Conservation (phyloP, 192 early-diverging fungal genomes). For the Backusella macrospora region DNA sequence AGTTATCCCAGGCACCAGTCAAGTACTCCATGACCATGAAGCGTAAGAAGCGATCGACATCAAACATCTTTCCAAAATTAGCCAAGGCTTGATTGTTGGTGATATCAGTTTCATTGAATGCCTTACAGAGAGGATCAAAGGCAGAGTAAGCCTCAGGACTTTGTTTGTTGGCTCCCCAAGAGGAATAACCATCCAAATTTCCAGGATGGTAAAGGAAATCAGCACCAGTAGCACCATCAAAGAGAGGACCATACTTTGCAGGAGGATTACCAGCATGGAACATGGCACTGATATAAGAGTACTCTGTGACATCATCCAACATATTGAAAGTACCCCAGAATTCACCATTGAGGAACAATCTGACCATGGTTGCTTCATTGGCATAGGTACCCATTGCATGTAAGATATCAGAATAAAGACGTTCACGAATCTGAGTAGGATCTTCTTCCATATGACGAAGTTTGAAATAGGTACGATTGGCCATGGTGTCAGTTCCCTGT, state of each 20-base stretch:
- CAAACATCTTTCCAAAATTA: slow-evolving; percentile 38
- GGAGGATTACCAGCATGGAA: slow-evolving; percentile 43
- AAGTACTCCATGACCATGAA: slow-evolving; percentile 55
- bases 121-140: slow-evolving; percentile 38
- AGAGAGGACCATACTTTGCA: slow-evolving; percentile 41
- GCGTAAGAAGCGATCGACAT: slow-evolving; percentile 44
- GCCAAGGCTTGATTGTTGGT: slow-evolving; percentile 34
- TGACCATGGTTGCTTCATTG: slow-evolving; percentile 49
- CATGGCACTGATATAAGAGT: slow-evolving; percentile 47
- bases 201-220: slow-evolving; percentile 40
- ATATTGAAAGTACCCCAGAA: slow-evolving; percentile 54
- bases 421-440: slow-evolving; percentile 57
- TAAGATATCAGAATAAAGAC: slow-evolving; percentile 49
- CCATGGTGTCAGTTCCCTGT: slow-evolving; percentile 18
- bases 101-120: slow-evolving; percentile 33
- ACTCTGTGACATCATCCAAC: slow-evolving; percentile 47
- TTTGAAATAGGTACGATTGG: slow-evolving; percentile 49
- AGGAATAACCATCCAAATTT: slow-evolving; percentile 32
- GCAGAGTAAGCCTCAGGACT: slow-evolving; percentile 37
- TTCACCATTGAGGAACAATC: slow-evolving; percentile 48
- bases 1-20: slow-evolving; percentile 51
- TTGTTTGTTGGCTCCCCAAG: slow-evolving; percentile 29
- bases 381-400: slow-evolving; percentile 47
- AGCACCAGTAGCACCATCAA: slow-evolving; percentile 50
- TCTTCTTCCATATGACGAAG: slow-evolving; percentile 54